Conservation (phyloP, 345 rosid species). For the Corchorus olitorius region DNA sequence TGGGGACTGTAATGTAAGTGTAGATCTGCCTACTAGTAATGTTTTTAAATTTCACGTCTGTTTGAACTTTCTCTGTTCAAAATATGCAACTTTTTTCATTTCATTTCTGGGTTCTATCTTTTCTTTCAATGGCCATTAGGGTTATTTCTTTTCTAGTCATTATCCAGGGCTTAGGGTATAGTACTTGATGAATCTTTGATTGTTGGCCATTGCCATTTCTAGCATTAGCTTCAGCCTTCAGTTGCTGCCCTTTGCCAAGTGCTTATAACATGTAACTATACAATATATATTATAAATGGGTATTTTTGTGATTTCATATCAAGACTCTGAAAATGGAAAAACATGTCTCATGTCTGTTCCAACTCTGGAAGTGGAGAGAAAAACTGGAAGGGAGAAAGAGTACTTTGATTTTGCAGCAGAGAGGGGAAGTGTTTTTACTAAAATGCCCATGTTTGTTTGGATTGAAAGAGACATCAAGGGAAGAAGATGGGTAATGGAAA, state of each 20-base stretch:
- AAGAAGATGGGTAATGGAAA: slow-evolving; percentile 11
- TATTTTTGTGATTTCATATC: slow-evolving; percentile 12
- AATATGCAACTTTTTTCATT: slow-evolving; percentile 4
- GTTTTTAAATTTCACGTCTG: slow-evolving; percentile 12
- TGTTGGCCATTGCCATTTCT: not conserved
- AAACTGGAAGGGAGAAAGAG: not conserved
- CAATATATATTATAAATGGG: not conserved
- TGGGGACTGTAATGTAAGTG: slow-evolving; percentile 23
- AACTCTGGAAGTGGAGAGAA: slow-evolving; percentile 9
- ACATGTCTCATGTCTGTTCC: not conserved
- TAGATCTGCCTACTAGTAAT: slow-evolving; percentile 33
- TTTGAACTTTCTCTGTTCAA: slow-evolving; percentile 22
- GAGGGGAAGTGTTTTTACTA: not conserved
- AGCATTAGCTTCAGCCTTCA: not conserved
- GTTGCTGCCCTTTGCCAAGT: not conserved
- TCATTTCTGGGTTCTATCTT: not conserved
- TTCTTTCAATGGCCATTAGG: not conserved
- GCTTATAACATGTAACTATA: not conserved
- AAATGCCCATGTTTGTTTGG: not conserved
- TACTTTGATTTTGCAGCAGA: not conserved
- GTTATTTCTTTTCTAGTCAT: not conserved
- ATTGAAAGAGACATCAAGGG: not conserved
- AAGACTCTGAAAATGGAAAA: not conserved
- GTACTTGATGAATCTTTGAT: not conserved
- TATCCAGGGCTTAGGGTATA: too few species aligned